Evolutionary conservation across 2,329 filamentous ascomycete species (phyloP).

Genomic region (Fusarium concolor): DNA sequence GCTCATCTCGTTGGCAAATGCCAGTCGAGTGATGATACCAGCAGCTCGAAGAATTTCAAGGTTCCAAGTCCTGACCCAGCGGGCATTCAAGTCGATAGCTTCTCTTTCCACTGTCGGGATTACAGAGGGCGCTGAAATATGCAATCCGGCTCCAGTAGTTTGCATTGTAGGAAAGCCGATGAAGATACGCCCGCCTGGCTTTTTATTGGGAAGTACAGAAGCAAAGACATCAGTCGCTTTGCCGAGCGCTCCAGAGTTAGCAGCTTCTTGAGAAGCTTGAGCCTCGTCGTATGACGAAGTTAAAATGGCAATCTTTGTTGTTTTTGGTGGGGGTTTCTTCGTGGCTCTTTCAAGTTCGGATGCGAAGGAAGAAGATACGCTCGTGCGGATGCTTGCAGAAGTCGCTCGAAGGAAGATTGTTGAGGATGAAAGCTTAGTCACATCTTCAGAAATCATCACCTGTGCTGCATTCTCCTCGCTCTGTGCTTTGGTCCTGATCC

Average conservation of each 20-base stretch:
- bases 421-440: conserved; percentile 76
- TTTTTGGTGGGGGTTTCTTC: conserved; percentile 94
- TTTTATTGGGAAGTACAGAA: conserved; percentile 88
- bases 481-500: conserved; percentile 65
- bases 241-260: conserved; percentile 58
- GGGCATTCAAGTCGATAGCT: conserved; percentile 94
- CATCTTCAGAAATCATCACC: conserved; percentile 74
- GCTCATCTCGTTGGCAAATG: conserved; percentile 88
- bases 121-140: conserved; percentile 94
- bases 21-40: conserved; percentile 88
- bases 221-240: conserved; percentile 84
- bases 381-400: conserved; percentile 83
- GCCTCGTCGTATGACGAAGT: conserved; percentile 92
- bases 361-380: conserved; percentile 77
- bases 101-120: conserved; percentile 98
- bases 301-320: conserved; percentile 85
- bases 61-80: conserved; percentile 96
- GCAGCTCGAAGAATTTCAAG: conserved; percentile 90
- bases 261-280: conserved; percentile 69
- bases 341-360: conserved; percentile 93
- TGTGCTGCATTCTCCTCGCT: conserved; percentile 73
- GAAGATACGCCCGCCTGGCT: conserved; percentile 85
- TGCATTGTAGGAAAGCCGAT: conserved; percentile 98
- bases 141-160: conserved; percentile 92
- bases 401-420: conserved; percentile 91